These are phyloP conservation scores for Tetracladium setigerum DNA, from an alignment of 495 filamentous ascomycete species.

Conservation along the genomic window DNA sequence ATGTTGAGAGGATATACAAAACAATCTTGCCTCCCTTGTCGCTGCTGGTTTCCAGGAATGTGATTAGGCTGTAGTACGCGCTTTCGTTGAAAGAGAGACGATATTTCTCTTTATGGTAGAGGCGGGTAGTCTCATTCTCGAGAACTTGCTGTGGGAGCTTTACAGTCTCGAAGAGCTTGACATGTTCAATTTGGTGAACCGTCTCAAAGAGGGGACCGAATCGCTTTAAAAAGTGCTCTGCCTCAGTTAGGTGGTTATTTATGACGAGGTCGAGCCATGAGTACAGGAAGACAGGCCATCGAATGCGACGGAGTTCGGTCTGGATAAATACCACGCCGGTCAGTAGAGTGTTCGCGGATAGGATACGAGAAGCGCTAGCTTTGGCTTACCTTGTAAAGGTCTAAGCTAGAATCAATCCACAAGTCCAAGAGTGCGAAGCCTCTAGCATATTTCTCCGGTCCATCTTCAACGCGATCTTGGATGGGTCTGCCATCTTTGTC, in stretches of 20 bases:
- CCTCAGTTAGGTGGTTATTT: slow-evolving; percentile 41
- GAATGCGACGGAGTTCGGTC: slow-evolving; percentile 78
- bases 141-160: slow-evolving; percentile 68
- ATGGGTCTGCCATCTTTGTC: slow-evolving; percentile 71
- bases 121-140: slow-evolving; percentile 60
- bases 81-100: slow-evolving; percentile 76
- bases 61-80: slow-evolving; percentile 69
- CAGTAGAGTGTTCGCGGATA: not conserved
- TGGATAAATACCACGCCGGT: slow-evolving; percentile 30
- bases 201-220: slow-evolving; percentile 63
- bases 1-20: slow-evolving; percentile 63
- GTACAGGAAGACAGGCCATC: slow-evolving; percentile 93
- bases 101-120: slow-evolving; percentile 81
- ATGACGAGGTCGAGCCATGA: slow-evolving; percentile 77
- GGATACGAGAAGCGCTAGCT: not conserved
- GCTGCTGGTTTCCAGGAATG: slow-evolving; percentile 78
- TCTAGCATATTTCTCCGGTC: slow-evolving; percentile 64
- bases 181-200: slow-evolving; percentile 61
- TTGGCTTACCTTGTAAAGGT: slow-evolving; percentile 77
- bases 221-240: slow-evolving; percentile 58
- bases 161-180: slow-evolving; percentile 60
- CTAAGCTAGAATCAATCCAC: slow-evolving; percentile 85
- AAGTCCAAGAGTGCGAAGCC: slow-evolving; percentile 64
- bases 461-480: slow-evolving; percentile 53
- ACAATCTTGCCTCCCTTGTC: slow-evolving; percentile 72